Base-by-base conservation (phyloP, 2,329 filamentous ascomycete species). In the Juglanconis juglandina region DNA sequence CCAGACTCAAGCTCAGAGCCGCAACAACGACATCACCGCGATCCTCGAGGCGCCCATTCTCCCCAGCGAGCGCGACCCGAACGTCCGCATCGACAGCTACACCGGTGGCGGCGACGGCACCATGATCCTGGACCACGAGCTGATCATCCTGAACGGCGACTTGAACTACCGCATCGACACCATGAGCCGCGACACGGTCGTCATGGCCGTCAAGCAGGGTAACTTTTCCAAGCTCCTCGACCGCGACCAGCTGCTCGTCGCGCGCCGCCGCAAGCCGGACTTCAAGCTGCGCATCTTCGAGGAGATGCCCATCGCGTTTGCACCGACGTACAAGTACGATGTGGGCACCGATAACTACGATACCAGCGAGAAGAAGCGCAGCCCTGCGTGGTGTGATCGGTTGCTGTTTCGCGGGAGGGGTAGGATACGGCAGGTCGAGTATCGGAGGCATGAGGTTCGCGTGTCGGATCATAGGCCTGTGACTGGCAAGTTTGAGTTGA, bases 141-240 rank as follows among this genome's bases (percentile, higher is more conserved):
- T 99, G n/a, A 97, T 94, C 73, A 87, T 99, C 52, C 77, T 98
- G 47, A 98, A 98, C 68, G 95, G 95, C 34, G 95, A 99, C 72
- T 82, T 99, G 53, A 99, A 99, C 75, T 99, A 99, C 74, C 92
- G 95, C 63, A 98, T 99, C 69, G 95, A 99, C 73, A 92, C 93
- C 32, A 97, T 98, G 86, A 92, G 92, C 17, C 90, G 95, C 53
- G 92, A 98, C 69, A 92, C 91, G 0, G 94, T 99, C 3, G 89
- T 98, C 58, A 88, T 88, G 62, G 92, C 92, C 1, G 86, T 98
- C 54, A 88, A 90, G 64, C 82, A 88, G 47, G 88, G 89, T 64
- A 96, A 98, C 66, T 81, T 98, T 3, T 70, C 81, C 34, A 96
- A 96, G 71, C 83, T 99, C 1, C 86, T 99, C 0, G 94, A 98